Evolutionary conservation across 2,329 filamentous ascomycete genomes (phyloP), one percentile per base, ranked within the genome.

Genomic region (Neurospora sp.): DNA sequence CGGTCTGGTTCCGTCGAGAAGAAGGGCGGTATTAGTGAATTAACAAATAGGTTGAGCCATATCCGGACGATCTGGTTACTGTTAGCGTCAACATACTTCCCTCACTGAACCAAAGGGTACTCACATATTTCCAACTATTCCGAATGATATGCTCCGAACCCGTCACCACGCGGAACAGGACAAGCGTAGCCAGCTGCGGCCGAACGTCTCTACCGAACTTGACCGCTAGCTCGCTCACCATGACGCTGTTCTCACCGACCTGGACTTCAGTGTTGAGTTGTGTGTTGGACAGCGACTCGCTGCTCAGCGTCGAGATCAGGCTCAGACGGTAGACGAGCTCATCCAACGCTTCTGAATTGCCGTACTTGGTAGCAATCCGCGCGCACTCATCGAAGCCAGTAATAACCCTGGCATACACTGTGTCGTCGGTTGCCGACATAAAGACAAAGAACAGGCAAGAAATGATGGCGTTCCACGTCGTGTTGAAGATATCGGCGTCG

Each of bases 171-270:
- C 93, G 89, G 85, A 99, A 99, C 37, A 99, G 84, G n/a, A 99
- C 92, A 68, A 98, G 88, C 8, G 93, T 97, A 6, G 96, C 95
- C 69, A 99, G 84, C 78, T 99, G 95, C 43, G 95, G 95, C 77
- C 94, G 91, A 80, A 96, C 95, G 79, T 99, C 93, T 74, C 95
- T 87, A 52, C 96, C 96, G 77, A 99, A 93, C 77, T 96, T 94
- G 71, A 99, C 96, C 66, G 96, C 95, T 73, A 97, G 89, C 82
- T 98, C 95, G 78, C 95, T 98, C 74, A 99, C 96, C 96, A 99
- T 99, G 70, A 99, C 93, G 76, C 91, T 96, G 79, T 92, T 94
- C 74, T 96, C 92, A 1, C 91, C 92, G 12, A 91, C 93, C 79
- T 98, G 94, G 2, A 99, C 92, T 79, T 98, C 96, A 0, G 96